Conservation (phyloP, 2,329 filamentous ascomycete genomes). For the Fusarium oligoseptatum region DNA sequence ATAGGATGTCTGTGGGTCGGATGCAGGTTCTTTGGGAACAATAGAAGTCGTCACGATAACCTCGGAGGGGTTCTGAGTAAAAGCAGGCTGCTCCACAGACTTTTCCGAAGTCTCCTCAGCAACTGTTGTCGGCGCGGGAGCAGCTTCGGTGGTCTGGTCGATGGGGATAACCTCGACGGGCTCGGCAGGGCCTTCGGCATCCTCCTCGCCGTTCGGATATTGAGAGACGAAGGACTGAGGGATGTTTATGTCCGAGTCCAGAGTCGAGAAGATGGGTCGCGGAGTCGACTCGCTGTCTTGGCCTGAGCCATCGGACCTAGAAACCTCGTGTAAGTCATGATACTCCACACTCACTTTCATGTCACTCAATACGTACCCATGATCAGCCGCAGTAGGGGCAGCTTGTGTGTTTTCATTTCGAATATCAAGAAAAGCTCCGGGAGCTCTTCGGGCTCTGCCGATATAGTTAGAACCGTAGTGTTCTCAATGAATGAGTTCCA, state of each 20-base stretch:
- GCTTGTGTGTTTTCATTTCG: constrained; percentile 26
- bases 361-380: constrained; percentile 30
- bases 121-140: constrained; percentile 16
- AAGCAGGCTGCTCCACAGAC: constrained; percentile 22
- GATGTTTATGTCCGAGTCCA: constrained; percentile 35
- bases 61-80: constrained; percentile 34
- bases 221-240: constrained; percentile 33
- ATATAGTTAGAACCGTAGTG: constrained; percentile 14
- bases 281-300: constrained; percentile 35
- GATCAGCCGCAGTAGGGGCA: constrained; percentile 30
- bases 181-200: constrained; percentile 15
- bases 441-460: constrained; percentile 40
- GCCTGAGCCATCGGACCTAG: constrained; percentile 27
- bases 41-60: constrained; percentile 38
- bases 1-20: constrained; percentile 5
- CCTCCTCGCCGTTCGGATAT: constrained; percentile 14
- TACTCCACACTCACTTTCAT: neutral
- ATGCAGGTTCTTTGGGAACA: constrained; percentile 31
- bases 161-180: constrained; percentile 41
- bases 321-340: constrained; percentile 22
- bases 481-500: neutral
- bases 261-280: constrained; percentile 43
- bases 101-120: constrained; percentile 21
- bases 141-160: constrained; percentile 4
- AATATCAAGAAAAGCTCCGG: constrained; percentile 29